Conservation (phyloP, 306 rosid species). For the Begonia loranthoides region DNA sequence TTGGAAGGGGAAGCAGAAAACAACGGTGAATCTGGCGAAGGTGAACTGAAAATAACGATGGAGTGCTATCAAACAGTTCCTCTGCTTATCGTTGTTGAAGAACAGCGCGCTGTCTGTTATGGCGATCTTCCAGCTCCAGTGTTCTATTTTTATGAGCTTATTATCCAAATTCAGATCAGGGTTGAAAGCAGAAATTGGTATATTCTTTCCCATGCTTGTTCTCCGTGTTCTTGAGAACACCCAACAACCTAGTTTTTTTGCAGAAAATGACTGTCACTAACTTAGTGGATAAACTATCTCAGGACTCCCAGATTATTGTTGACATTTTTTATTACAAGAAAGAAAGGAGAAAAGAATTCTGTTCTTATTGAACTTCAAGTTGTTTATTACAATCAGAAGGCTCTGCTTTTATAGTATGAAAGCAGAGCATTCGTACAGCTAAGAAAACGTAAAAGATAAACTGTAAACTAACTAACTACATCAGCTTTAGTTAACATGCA, state of each 20-base stretch:
- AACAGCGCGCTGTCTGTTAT: constrained; percentile 93
- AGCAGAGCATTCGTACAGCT: no score
- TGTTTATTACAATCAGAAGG: no score
- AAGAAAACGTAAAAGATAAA: no score
- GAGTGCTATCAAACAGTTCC: constrained; percentile 74
- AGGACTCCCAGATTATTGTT: constrained; percentile 80
- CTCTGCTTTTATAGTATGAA: no score
- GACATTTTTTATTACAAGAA: no score
- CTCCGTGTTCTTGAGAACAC: constrained; percentile 95
- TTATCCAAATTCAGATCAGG: constrained; percentile 80
- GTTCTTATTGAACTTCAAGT: no score
- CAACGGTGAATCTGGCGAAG: constrained; percentile 17
- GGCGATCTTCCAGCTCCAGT: constrained; percentile 97
- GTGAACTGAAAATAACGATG: constrained; percentile 23
- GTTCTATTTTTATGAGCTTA: constrained; percentile 75
- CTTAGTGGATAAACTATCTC: constrained; percentile 77
- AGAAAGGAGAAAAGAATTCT: no score
- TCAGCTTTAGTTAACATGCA: no score
- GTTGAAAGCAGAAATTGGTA: constrained; percentile 88
- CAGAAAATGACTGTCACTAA: constrained; percentile 93
- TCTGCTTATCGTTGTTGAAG: constrained; percentile 84
- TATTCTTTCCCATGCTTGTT: constrained; percentile 91
- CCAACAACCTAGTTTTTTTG: constrained; percentile 93
- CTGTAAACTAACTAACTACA: no score
- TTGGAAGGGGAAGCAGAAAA: constrained; percentile 9